Percentiles rank a stretch among this genome's conserved stretches.
These are phyloP conservation scores for Fusarium annulatum DNA, from an alignment of 2,329 filamentous ascomycete genomes.

Conservation along the genomic window DNA sequence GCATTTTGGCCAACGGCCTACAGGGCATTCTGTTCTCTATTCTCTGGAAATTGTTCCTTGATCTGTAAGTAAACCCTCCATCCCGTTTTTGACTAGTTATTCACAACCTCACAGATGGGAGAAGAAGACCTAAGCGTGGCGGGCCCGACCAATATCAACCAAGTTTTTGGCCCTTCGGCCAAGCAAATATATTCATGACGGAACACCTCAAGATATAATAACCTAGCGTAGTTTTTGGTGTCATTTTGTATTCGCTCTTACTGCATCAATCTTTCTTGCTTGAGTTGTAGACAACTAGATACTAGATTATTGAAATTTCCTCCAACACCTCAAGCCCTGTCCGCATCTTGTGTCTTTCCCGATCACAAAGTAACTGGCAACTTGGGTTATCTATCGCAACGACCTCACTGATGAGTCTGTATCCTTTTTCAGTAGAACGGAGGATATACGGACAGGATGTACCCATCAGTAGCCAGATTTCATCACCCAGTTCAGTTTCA, in stretches of 20 bases:
- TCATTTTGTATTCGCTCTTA: not conserved
- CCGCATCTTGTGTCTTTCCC: not conserved
- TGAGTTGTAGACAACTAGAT: not conserved
- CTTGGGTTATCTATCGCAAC: not conserved
- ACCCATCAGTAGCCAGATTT: not conserved
- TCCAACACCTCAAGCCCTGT: not conserved
- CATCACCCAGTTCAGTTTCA: not conserved
- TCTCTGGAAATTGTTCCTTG: slow-evolving; percentile 61
- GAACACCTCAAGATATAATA: not conserved
- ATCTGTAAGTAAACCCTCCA: slow-evolving; percentile 52
- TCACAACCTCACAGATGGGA: not conserved
- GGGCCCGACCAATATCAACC: no score
- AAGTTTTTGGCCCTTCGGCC: accelerated
- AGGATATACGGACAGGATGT: not conserved
- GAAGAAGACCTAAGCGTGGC: not conserved
- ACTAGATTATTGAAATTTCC: not conserved
- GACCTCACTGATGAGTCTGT: not conserved
- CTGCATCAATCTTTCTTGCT: not conserved
- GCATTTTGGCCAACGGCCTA: slow-evolving; percentile 60
- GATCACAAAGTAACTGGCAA: not conserved
- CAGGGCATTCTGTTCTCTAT: slow-evolving; percentile 61
- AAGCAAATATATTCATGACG: not conserved
- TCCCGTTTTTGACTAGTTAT: accelerated
- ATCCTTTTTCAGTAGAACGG: not conserved
- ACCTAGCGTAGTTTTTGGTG: not conserved